Evolutionary conservation across 352 stramenopile genomes (phyloP).

Genomic region (Phytophthora sojae): DNA sequence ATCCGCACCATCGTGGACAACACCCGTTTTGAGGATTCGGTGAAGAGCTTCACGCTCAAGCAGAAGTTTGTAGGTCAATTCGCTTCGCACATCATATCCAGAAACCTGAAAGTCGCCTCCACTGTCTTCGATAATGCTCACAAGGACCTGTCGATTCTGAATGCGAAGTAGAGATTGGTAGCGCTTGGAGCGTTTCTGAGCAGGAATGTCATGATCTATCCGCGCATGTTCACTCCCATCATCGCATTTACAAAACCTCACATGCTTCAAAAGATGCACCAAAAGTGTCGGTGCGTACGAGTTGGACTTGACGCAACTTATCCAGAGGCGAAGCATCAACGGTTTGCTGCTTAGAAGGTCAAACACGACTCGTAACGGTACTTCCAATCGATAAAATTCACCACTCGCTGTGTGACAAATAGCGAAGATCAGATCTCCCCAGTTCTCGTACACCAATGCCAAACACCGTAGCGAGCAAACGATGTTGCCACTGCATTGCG

Average conservation of each 20-base stretch:
- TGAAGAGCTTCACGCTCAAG: constrained; percentile 62
- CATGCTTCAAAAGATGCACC: constrained; percentile 48
- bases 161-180: constrained; percentile 46
- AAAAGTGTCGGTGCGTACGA: constrained; percentile 58
- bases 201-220: constrained; percentile 15
- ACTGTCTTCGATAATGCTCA: constrained; percentile 50
- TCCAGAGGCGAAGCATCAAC: constrained; percentile 65
- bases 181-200: constrained; percentile 16
- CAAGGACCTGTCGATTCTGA: constrained; percentile 49
- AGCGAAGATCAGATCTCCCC: constrained; percentile 67
- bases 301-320: constrained; percentile 76
- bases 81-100: constrained; percentile 51
- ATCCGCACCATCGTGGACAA: neutral
- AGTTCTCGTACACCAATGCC: constrained; percentile 77
- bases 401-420: constrained; percentile 59
- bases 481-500: neutral
- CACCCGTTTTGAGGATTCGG: constrained; percentile 32
- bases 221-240: constrained; percentile 23
- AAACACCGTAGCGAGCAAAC: constrained; percentile 2
- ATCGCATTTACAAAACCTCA: constrained; percentile 33
- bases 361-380: constrained; percentile 48
- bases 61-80: constrained; percentile 49
- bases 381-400: constrained; percentile 36
- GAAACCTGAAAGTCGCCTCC: constrained; percentile 52
- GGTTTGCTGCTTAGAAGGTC: constrained; percentile 45